Evolutionary conservation across 306 rosid genomes (phyloP).

Genomic region (Citrullus amarus): DNA sequence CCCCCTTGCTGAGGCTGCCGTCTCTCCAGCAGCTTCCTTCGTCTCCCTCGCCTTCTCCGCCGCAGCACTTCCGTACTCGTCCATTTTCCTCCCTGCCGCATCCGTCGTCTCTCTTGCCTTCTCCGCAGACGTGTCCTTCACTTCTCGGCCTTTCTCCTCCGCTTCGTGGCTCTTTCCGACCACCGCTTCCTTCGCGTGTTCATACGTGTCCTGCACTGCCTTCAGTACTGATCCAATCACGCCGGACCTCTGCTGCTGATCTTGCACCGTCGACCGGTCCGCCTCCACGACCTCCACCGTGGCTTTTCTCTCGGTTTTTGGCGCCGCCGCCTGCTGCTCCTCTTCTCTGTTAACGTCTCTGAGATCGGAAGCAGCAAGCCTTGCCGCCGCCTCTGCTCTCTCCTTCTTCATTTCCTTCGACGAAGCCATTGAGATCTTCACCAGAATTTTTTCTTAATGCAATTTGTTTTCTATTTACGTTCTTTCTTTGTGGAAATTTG

Average conservation of each 20-base stretch:
- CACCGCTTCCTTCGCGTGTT: constrained; percentile 55
- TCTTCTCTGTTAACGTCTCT: constrained; percentile 24
- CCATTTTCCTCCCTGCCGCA: background rate
- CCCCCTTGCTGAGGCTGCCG: background rate
- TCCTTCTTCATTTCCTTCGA: constrained; percentile 34
- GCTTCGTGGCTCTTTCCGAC: constrained; percentile 34
- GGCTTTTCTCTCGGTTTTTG: background rate
- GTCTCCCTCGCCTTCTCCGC: constrained; percentile 8
- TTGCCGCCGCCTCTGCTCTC: constrained; percentile 57
- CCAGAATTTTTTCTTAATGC: background rate
- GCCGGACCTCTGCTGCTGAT: constrained; percentile 28
- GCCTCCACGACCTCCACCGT: background rate
- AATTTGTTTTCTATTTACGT: background rate
- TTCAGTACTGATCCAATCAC: constrained; percentile 46
- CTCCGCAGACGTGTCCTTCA: background rate
- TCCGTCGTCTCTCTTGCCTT: background rate
- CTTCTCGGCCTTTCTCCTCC: constrained; percentile 4
- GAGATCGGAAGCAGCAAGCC: constrained; percentile 42
- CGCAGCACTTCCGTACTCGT: background rate
- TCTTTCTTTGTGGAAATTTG: background rate
- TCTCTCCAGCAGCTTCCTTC: constrained; percentile 2
- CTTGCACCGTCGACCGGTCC: constrained; percentile 1
- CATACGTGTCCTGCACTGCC: constrained; percentile 39
- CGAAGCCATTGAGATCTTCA: constrained; percentile 38
- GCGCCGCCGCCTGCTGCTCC: constrained; percentile 1